Evolutionary conservation across 768 basidiomycete genomes (phyloP).

Genomic region (Russula sp.): DNA sequence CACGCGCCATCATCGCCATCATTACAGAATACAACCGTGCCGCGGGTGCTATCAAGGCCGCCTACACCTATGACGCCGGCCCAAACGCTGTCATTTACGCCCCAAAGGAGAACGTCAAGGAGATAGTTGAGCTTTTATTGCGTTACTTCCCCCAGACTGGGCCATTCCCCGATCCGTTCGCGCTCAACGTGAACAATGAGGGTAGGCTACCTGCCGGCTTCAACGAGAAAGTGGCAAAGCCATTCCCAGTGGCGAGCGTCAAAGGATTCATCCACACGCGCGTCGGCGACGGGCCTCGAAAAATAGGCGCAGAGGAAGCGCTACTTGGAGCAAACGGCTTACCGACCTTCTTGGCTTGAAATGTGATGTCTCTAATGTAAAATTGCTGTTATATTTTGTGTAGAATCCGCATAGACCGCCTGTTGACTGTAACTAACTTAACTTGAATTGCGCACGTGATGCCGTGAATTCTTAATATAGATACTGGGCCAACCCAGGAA

Average conservation of each 20-base stretch:
- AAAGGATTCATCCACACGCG: conserved; percentile 87
- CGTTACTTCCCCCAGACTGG: conserved; percentile 84
- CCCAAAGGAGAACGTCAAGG: conserved; percentile 63
- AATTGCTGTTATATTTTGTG: background rate
- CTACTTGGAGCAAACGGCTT: conserved; percentile 65
- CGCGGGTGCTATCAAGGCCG: conserved; percentile 67
- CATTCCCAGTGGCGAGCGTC: conserved; percentile 69
- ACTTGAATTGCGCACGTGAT: background rate
- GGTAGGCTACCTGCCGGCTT: conserved; percentile 64
- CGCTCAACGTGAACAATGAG: conserved; percentile 39
- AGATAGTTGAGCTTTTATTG: conserved; percentile 70
- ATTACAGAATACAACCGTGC: conserved; percentile 91
- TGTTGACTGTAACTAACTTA: background rate
- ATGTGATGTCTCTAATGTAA: background rate
- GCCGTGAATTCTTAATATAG: too few species aligned
- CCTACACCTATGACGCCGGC: conserved; percentile 99
- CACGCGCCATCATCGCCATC: conserved; percentile 84
- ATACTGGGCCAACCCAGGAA: too few species aligned
- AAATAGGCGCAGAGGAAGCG: conserved; percentile 53
- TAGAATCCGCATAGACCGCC: background rate
- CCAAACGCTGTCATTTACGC: conserved; percentile 98
- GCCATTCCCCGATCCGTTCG: conserved; percentile 71
- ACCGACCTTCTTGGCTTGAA: conserved; percentile 49
- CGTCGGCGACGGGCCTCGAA: conserved; percentile 88
- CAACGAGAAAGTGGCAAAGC: conserved; percentile 69